Evolutionary conservation across 768 basidiomycete species (phyloP).

Genomic region (Amyloporia xantha): DNA sequence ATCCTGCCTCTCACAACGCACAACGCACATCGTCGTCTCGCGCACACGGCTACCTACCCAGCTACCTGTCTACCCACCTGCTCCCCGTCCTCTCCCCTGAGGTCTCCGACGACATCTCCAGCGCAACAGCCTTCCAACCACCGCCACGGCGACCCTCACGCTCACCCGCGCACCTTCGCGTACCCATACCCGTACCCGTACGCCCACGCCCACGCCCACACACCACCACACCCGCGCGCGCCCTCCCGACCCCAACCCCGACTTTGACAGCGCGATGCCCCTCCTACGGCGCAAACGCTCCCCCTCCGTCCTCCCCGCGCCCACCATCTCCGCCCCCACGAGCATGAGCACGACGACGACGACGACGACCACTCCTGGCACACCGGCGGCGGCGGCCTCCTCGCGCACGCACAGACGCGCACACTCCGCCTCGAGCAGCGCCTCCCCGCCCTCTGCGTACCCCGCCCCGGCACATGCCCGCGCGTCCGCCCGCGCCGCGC

Average conservation of each 20-base stretch:
- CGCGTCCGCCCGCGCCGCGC: constrained; percentile 1
- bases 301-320: not conserved
- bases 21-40: no score
- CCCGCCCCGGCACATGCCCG: not conserved
- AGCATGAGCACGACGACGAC: not conserved
- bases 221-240: not conserved
- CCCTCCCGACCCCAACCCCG: not conserved
- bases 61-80: no score
- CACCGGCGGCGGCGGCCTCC: not conserved
- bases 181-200: not conserved
- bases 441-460: not conserved
- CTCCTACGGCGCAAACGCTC: constrained; percentile 2
- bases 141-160: not conserved
- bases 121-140: not conserved
- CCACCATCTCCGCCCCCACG: not conserved
- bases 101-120: no score
- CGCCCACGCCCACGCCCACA: not conserved
- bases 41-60: no score
- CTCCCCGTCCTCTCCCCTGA: no score
- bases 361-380: not conserved
- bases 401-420: not conserved
- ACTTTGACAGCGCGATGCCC: not conserved
- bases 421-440: not conserved
- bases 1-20: no score
- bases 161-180: not conserved